Evolutionary conservation across 306 rosid species (phyloP).

Genomic region (Chamaecrista fasciculata): DNA sequence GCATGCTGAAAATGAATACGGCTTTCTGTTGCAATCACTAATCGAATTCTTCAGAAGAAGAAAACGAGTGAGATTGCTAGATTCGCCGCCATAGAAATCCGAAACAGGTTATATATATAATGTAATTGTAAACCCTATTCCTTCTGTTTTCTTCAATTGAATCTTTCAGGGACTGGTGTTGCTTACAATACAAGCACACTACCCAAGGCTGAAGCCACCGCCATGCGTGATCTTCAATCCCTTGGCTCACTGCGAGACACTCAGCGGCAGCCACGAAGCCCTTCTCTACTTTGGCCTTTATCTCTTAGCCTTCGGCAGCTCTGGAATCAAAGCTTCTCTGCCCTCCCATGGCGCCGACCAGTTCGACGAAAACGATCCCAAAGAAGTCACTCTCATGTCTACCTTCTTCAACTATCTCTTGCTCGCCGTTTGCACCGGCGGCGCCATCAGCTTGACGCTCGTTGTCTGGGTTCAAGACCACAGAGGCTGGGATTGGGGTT

Average conservation of each 20-base stretch:
- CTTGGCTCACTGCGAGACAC: constrained; percentile 41
- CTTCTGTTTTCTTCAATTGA: not conserved
- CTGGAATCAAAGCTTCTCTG: constrained; percentile 73
- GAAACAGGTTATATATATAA: too few relatives aligned
- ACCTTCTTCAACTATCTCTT: constrained; percentile 69
- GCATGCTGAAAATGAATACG: too few relatives aligned
- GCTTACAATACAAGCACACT: constrained; percentile 75
- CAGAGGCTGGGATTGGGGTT: constrained; percentile 92
- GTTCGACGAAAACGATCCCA: constrained; percentile 72
- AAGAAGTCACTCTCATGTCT: constrained; percentile 69
- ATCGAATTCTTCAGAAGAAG: not conserved
- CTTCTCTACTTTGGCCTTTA: constrained; percentile 67
- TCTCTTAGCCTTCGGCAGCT: constrained; percentile 54
- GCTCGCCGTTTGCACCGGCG: constrained; percentile 67
- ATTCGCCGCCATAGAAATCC: too few relatives aligned
- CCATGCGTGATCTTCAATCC: constrained; percentile 41
- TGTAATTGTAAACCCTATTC: not conserved
- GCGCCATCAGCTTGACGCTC: constrained; percentile 62
- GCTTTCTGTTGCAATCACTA: too few relatives aligned
- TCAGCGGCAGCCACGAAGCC: constrained; percentile 44
- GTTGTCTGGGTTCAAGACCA: constrained; percentile 73
- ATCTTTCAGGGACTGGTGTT: constrained; percentile 57
- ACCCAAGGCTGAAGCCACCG: constrained; percentile 57
- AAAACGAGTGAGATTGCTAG: too few relatives aligned
- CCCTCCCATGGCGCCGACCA: constrained; percentile 97